A percentile compares a stretch with the other conserved stretches of the same genome.
Evolutionary conservation across 495 filamentous ascomycete species (phyloP).

Genomic region (Neurospora tetrasperma): DNA sequence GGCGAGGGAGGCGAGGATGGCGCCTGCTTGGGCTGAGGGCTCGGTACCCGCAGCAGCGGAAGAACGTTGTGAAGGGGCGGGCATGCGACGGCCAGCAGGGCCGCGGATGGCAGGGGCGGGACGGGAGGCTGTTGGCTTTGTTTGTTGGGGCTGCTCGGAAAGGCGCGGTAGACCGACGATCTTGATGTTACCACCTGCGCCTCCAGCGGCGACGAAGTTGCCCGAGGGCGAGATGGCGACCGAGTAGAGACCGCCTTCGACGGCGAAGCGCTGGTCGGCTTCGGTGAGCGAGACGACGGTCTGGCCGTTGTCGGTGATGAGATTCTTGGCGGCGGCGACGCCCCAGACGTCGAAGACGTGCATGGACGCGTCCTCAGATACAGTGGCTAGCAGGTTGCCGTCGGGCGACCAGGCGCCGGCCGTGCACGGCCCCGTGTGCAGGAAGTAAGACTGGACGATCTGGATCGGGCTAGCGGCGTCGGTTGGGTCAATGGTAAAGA

Average conservation of each 20-base stretch:
- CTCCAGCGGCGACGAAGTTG: conserved; percentile 73
- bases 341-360: conserved; percentile 93
- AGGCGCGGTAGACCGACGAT: conserved; percentile 76
- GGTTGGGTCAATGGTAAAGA: conserved; percentile 67
- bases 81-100: conserved; percentile 9
- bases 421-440: conserved; percentile 78
- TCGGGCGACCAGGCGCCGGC: conserved; percentile 87
- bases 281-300: conserved; percentile 75
- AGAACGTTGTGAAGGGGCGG: neutral
- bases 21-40: conserved; percentile 55
- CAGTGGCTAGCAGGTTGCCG: conserved; percentile 80
- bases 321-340: conserved; percentile 62
- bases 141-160: conserved; percentile 31
- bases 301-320: conserved; percentile 55
- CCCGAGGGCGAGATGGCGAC: conserved; percentile 71
- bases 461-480: conserved; percentile 49
- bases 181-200: conserved; percentile 72
- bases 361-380: conserved; percentile 78
- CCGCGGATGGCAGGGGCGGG: neutral
- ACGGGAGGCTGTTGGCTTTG: conserved; percentile 18
- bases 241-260: conserved; percentile 85
- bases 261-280: conserved; percentile 76
- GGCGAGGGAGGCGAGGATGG: conserved; percentile 59
- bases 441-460: conserved; percentile 82
- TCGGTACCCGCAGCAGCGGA: conserved; percentile 17